phyloP scores from a whole-genome alignment of 768 basidiomycete species.

The Boletellus sp. region DNA sequence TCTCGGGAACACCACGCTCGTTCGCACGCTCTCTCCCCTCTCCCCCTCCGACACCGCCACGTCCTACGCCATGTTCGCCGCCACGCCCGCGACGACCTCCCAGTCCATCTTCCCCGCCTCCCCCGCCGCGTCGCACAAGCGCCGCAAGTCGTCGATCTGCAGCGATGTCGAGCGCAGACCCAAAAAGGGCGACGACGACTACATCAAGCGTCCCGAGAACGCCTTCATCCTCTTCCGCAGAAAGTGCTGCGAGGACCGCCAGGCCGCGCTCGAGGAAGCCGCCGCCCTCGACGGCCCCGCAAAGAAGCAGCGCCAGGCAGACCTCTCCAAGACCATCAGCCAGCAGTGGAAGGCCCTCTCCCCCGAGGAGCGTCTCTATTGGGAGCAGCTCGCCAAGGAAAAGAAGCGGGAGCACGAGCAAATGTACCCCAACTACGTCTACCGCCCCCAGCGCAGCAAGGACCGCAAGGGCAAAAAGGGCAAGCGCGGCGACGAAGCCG shows the following conservation, averaged over 20 bases:
- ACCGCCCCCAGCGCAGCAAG: slow-evolving; percentile 62
- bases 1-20: slow-evolving; percentile 40
- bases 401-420: slow-evolving; percentile 77
- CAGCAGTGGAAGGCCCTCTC: slow-evolving; percentile 74
- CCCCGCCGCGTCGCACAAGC: slow-evolving; percentile 41
- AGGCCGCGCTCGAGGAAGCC: slow-evolving; percentile 51
- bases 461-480: slow-evolving; percentile 47
- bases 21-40: slow-evolving; percentile 43
- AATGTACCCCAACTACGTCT: slow-evolving; percentile 74
- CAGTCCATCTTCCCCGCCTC: slow-evolving; percentile 33
- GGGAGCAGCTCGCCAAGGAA: slow-evolving; percentile 76
- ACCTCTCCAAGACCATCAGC: slow-evolving; percentile 79
- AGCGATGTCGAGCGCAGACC: slow-evolving; percentile 48
- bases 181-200: slow-evolving; percentile 73
- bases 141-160: slow-evolving; percentile 48
- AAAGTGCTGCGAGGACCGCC: slow-evolving; percentile 71
- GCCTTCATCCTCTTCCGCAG: slow-evolving; percentile 83
- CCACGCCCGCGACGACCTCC: slow-evolving; percentile 35
- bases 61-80: slow-evolving; percentile 34
- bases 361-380: slow-evolving; percentile 62
- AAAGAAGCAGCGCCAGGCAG: slow-evolving; percentile 75
- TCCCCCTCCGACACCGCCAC: slow-evolving; percentile 30
- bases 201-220: slow-evolving; percentile 81
- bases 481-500: slow-evolving; percentile 38
- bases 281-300: slow-evolving; percentile 34